phyloP scores from a whole-genome alignment of 2,329 filamentous ascomycete genomes.

The Colletotrichum kahawae region DNA sequence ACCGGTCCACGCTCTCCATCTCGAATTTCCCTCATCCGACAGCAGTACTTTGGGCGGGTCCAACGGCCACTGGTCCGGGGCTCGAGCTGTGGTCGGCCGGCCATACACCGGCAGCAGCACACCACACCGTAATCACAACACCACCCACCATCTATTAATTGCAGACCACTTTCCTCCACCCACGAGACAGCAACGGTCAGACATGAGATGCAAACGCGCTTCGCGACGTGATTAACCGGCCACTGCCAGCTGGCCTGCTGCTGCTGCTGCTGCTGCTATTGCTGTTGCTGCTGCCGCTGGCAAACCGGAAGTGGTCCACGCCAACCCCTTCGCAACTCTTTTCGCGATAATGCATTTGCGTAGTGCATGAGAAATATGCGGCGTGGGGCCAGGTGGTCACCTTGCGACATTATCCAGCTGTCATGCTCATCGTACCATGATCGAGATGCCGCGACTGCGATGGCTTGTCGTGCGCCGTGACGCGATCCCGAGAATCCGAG shows the following conservation, averaged over 20 bases:
- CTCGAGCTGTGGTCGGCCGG: background rate
- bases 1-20: background rate
- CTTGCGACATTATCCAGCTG: background rate
- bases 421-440: background rate
- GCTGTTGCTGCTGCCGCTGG: background rate
- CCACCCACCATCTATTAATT: background rate
- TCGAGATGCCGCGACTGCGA: background rate
- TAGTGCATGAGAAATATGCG: constrained; percentile 21
- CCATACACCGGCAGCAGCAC: background rate
- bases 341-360: constrained; percentile 8
- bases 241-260: background rate
- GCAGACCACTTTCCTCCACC: background rate
- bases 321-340: constrained; percentile 15
- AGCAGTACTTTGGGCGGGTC: constrained; percentile 5
- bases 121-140: background rate
- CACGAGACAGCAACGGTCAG: background rate
- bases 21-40: background rate
- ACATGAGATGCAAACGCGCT: background rate
- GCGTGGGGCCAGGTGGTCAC: constrained; percentile 1
- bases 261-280: background rate
- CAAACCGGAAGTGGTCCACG: constrained; percentile 1
- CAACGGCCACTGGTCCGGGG: background rate
- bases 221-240: background rate
- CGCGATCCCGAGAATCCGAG: background rate
- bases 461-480: background rate